phyloP scores from a whole-genome alignment of 2,329 filamentous ascomycete genomes.

The Epichloe amarillans region DNA sequence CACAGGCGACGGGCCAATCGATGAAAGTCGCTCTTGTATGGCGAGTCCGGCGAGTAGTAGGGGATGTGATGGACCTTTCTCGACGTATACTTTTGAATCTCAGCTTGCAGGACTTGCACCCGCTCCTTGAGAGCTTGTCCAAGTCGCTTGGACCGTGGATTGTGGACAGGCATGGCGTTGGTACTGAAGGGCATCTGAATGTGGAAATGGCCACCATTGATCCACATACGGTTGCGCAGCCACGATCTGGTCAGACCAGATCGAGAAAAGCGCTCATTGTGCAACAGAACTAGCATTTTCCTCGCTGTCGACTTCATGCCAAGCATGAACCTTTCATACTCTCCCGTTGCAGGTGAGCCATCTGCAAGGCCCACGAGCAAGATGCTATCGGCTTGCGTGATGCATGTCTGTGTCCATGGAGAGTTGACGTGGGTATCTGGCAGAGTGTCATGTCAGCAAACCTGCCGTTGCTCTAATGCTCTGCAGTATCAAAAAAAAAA shows the following conservation, averaged over 20 bases:
- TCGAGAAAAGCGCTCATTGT: slow-evolving; percentile 74
- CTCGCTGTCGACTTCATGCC: slow-evolving; percentile 95
- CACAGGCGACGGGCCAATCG: slow-evolving; percentile 79
- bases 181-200: slow-evolving; percentile 87
- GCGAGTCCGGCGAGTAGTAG: slow-evolving; percentile 80
- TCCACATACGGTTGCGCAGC: slow-evolving; percentile 89
- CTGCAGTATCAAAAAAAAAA: slow-evolving; percentile 4
- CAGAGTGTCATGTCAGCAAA: slow-evolving; percentile 15
- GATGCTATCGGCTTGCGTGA: slow-evolving; percentile 92
- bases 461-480: background rate
- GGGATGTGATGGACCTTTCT: slow-evolving; percentile 79
- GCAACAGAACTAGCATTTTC: slow-evolving; percentile 82
- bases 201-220: slow-evolving; percentile 95
- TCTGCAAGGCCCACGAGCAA: slow-evolving; percentile 85
- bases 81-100: slow-evolving; percentile 96
- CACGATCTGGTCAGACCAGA: slow-evolving; percentile 78
- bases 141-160: slow-evolving; percentile 58
- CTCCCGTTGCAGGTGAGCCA: slow-evolving; percentile 77
- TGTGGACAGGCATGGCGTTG: slow-evolving; percentile 60
- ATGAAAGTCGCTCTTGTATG: slow-evolving; percentile 95
- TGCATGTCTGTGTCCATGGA: slow-evolving; percentile 96
- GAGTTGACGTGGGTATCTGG: slow-evolving; percentile 90
- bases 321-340: slow-evolving; percentile 91
- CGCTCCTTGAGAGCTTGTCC: slow-evolving; percentile 80
- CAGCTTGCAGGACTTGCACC: slow-evolving; percentile 87